Conservation (phyloP, 208 protist species). For the Perkinsela sp. region DNA sequence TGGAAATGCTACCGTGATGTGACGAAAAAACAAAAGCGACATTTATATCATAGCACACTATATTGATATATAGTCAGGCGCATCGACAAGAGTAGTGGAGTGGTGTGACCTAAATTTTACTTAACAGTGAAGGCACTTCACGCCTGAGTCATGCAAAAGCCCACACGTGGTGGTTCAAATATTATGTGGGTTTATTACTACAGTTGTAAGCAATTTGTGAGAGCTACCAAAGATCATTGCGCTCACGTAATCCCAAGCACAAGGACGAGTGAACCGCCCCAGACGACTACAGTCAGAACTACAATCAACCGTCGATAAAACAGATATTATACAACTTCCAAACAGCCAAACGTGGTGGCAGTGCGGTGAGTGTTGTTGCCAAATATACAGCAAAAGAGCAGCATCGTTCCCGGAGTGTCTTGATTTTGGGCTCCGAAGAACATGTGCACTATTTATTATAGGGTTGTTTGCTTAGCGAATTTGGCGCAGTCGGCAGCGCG, state of each 20-base stretch:
- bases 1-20: background rate
- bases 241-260: background rate
- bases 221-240: background rate
- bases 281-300: no score
- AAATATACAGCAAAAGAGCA: no score
- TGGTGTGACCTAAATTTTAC: background rate
- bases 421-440: no score
- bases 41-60: background rate
- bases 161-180: background rate
- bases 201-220: conserved; percentile 1
- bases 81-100: background rate
- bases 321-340: no score
- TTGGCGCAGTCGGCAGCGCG: conserved; percentile 73
- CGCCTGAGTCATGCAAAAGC: background rate
- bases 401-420: no score
- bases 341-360: no score
- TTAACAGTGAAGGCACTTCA: background rate
- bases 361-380: no score
- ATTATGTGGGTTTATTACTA: background rate
- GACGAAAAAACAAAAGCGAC: background rate
- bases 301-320: no score
- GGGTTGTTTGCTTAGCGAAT: background rate
- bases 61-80: background rate
- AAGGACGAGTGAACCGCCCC: background rate
- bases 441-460: no score